A percentile compares a stretch with the other conserved stretches of the same genome.
Conservation (phyloP, 306 rosid species). For the Cicer bijugum region DNA sequence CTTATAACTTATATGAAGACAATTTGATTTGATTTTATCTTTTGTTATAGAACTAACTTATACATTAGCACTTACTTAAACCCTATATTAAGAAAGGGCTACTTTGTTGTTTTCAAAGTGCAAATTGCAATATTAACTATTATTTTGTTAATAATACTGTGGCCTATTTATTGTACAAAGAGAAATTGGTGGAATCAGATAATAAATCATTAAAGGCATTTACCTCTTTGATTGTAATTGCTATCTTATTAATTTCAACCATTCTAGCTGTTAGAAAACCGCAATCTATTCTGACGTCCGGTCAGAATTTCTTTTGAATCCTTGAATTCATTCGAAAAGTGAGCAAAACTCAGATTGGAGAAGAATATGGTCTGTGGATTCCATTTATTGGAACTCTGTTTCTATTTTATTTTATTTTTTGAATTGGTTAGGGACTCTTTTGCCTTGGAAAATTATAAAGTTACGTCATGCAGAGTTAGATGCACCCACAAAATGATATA, state of each 20-base stretch:
- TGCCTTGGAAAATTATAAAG: too few species aligned
- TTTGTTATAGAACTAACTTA: not conserved
- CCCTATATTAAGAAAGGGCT: not conserved
- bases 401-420: not conserved
- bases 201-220: not conserved
- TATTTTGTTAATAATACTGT: not conserved
- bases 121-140: not conserved
- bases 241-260: too few species aligned
- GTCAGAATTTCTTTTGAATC: too few species aligned
- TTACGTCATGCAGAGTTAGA: too few species aligned
- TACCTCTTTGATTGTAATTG: too few species aligned
- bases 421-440: too few species aligned
- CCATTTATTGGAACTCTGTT: not conserved
- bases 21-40: not conserved
- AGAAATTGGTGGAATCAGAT: not conserved
- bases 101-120: not conserved
- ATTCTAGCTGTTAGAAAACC: too few species aligned
- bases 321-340: too few species aligned
- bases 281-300: too few species aligned
- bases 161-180: not conserved
- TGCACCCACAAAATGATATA: not conserved
- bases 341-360: not conserved
- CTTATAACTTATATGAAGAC: not conserved
- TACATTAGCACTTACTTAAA: not conserved
- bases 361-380: not conserved